Evolutionary conservation across 441 rosid species (phyloP).

Genomic region (Syzygium syzygioides): DNA sequence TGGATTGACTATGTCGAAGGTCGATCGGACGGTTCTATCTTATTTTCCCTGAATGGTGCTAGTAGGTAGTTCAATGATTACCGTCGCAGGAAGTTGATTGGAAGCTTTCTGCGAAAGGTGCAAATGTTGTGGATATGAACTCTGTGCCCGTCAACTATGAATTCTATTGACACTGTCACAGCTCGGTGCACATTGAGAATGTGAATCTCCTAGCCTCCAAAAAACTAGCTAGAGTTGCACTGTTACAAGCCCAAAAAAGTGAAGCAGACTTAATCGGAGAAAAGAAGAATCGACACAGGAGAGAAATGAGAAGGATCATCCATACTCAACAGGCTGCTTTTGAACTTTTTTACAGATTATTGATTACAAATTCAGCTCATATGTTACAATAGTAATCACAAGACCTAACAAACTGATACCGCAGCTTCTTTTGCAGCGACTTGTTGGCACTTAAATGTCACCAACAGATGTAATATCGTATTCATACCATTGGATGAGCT

Average conservation of each 20-base stretch:
- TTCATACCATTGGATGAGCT: not conserved
- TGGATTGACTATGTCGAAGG: not conserved
- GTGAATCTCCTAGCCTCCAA: not conserved
- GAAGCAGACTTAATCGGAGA: not conserved
- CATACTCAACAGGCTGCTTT: not conserved
- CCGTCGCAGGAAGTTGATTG: not conserved
- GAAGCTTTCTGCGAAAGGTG: not conserved
- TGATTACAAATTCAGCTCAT: not conserved
- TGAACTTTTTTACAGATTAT: not conserved
- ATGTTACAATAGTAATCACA: not conserved
- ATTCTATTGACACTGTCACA: not conserved
- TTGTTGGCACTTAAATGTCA: not conserved
- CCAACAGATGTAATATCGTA: not conserved
- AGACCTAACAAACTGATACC: not conserved
- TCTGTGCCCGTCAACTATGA: too few relatives aligned
- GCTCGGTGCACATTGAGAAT: not conserved
- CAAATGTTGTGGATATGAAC: not conserved
- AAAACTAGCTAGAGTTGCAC: not conserved
- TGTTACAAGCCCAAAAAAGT: not conserved
- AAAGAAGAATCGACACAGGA: not conserved
- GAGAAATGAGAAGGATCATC: not conserved
- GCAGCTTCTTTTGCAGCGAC: not conserved
- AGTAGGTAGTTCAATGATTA: not conserved
- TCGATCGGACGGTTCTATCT: not conserved
- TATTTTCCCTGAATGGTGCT: not conserved